These are phyloP conservation scores for Cercospora zeina DNA, from an alignment of 2,329 filamentous ascomycete species.

Conservation along the genomic window DNA sequence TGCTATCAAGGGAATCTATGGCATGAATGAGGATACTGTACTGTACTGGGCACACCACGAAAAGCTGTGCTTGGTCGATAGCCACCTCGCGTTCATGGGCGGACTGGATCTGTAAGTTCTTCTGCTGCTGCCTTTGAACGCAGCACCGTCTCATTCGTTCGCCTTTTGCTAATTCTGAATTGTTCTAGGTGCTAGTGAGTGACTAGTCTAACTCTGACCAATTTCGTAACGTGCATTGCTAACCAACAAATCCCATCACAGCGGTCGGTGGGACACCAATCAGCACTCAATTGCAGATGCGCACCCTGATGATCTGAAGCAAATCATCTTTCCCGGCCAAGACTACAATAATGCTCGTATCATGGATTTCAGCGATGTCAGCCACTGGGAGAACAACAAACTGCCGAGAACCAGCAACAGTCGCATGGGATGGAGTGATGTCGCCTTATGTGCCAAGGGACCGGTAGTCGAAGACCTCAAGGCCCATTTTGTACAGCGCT, in stretches of 20 bases:
- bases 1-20: constrained; percentile 75
- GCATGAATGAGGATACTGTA: constrained; percentile 75
- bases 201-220: background rate
- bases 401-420: constrained; percentile 69
- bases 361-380: constrained; percentile 79
- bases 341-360: constrained; percentile 89
- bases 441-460: constrained; percentile 73
- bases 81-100: constrained; percentile 83
- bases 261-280: constrained; percentile 85
- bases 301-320: constrained; percentile 73
- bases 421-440: constrained; percentile 91
- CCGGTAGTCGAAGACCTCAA: constrained; percentile 73
- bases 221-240: background rate
- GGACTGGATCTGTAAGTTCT: constrained; percentile 70
- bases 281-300: constrained; percentile 78
- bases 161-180: background rate
- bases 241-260: constrained; percentile 45
- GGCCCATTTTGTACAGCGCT: constrained; percentile 78
- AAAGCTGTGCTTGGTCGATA: constrained; percentile 81
- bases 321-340: constrained; percentile 81
- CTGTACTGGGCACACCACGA: constrained; percentile 94
- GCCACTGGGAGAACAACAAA: constrained; percentile 81
- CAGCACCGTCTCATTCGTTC: background rate
- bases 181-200: constrained; percentile 6
- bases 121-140: background rate